Conservation (phyloP, 208 protist species). For the Trypanosoma caninum region DNA sequence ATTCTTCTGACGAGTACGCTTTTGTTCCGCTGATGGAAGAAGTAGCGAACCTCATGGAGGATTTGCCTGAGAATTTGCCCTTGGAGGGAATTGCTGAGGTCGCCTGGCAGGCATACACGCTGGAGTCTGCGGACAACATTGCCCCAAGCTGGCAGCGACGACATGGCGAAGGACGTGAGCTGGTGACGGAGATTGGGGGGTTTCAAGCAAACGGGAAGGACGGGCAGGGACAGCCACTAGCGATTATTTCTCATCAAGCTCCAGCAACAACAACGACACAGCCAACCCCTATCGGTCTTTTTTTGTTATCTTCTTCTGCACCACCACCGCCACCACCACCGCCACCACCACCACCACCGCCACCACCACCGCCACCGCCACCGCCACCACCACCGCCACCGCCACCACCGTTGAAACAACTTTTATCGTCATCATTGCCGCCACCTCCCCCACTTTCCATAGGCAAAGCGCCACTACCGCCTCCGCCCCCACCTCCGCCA, state of each 20-base stretch:
- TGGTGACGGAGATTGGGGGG: background rate
- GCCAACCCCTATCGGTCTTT: background rate
- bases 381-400: slow-evolving; percentile 17
- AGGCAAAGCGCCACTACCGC: slow-evolving; percentile 10
- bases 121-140: slow-evolving; percentile 29
- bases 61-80: slow-evolving; percentile 52
- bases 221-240: slow-evolving; percentile 6
- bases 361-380: background rate
- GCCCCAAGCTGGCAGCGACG: slow-evolving; percentile 30
- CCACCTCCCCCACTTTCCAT: background rate
- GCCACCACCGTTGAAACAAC: background rate
- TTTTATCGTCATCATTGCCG: background rate
- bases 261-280: background rate
- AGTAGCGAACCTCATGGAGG: slow-evolving; percentile 40
- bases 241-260: slow-evolving; percentile 15
- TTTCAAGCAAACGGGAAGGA: background rate
- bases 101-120: slow-evolving; percentile 26
- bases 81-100: slow-evolving; percentile 34
- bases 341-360: background rate
- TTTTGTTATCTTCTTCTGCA: background rate
- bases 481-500: slow-evolving; percentile 21
- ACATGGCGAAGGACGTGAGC: slow-evolving; percentile 14
- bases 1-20: slow-evolving; percentile 29
- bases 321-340: background rate
- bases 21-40: slow-evolving; percentile 29